A percentile compares a stretch with the other conserved stretches of the same genome.
Evolutionary conservation across 2,329 filamentous ascomycete genomes (phyloP).

Genomic region (Cordyceps sp.): DNA sequence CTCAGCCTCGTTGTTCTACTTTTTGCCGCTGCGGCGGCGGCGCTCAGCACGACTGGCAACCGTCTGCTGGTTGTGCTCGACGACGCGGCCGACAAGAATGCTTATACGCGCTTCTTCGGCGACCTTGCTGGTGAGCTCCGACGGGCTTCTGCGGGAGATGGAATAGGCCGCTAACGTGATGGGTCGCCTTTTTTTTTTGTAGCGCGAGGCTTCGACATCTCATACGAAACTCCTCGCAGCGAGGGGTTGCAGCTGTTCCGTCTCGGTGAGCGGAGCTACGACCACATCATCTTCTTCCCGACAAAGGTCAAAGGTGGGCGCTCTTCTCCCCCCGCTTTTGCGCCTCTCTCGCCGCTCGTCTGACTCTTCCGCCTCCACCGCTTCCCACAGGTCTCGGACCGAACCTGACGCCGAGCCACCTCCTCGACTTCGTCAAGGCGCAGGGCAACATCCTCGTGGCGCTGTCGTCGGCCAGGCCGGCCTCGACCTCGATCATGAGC

Average conservation of each 20-base stretch:
- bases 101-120: constrained; percentile 67
- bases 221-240: constrained; percentile 71
- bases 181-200: no score
- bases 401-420: constrained; percentile 65
- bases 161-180: no score
- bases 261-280: constrained; percentile 75
- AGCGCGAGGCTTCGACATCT: constrained; percentile 73
- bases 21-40: constrained; percentile 50
- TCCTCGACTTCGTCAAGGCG: constrained; percentile 83
- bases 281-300: constrained; percentile 81
- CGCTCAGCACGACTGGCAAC: constrained; percentile 62
- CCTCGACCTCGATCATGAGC: constrained; percentile 57
- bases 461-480: constrained; percentile 54
- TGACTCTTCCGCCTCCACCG: background rate
- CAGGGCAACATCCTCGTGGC: constrained; percentile 83
- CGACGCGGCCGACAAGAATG: constrained; percentile 60
- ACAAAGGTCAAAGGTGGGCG: constrained; percentile 71
- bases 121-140: constrained; percentile 50
- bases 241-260: constrained; percentile 63
- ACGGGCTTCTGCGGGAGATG: no score
- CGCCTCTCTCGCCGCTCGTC: constrained; percentile 3
- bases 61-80: constrained; percentile 78
- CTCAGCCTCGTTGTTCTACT: constrained; percentile 53
- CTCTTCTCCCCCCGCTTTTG: constrained; percentile 1
- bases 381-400: constrained; percentile 68